phyloP scores from a whole-genome alignment of 306 rosid species.

The Vachellia pachyceras region DNA sequence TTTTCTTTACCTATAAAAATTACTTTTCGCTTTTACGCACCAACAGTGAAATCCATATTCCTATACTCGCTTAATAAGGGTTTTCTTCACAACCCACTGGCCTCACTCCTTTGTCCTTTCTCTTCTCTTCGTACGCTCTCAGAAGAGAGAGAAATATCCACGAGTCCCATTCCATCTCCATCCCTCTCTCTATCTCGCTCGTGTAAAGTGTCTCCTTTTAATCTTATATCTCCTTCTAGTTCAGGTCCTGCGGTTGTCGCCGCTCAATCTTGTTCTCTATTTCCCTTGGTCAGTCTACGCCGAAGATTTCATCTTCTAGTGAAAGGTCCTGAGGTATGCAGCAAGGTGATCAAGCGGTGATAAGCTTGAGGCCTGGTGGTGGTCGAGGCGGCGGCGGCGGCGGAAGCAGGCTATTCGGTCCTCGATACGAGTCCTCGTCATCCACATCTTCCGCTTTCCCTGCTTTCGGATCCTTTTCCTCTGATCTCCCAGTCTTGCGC shows the following conservation, averaged over 20 bases:
- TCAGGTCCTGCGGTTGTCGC: conserved; percentile 49
- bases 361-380: conserved; percentile 97
- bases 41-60: neutral
- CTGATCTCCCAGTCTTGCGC: conserved; percentile 64
- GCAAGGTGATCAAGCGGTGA: conserved; percentile 70
- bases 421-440: conserved; percentile 60
- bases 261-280: conserved; percentile 47
- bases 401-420: conserved; percentile 59
- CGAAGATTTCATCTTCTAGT: conserved; percentile 40
- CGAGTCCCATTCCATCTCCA: neutral
- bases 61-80: conserved; percentile 25
- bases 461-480: conserved; percentile 58
- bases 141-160: conserved; percentile 50
- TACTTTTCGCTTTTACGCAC: too few species aligned
- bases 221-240: conserved; percentile 29
- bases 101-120: conserved; percentile 3
- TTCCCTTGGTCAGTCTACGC: conserved; percentile 5
- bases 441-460: conserved; percentile 40
- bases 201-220: neutral
- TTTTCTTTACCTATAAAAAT: too few species aligned
- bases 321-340: conserved; percentile 78
- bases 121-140: conserved; percentile 43
- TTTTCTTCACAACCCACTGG: conserved; percentile 37
- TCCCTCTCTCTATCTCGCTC: neutral
- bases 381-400: conserved; percentile 94